Conservation (phyloP, 2,329 filamentous ascomycete genomes). For the Monosporascus sp. region DNA sequence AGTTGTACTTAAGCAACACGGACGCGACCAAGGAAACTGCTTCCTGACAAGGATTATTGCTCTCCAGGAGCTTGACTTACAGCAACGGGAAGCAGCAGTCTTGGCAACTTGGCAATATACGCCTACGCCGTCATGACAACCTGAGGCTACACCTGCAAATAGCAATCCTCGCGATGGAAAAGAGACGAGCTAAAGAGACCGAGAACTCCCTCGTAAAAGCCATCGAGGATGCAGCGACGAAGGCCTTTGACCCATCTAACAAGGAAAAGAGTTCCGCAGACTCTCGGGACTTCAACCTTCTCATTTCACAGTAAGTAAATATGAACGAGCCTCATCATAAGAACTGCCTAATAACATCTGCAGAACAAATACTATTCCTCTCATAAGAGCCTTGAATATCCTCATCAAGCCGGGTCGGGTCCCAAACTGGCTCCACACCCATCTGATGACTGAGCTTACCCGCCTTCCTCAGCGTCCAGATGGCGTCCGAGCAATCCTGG, state of each 20-base stretch:
- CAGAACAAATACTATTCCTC: slow-evolving; percentile 41
- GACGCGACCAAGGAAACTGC: no score
- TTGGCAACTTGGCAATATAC: no score
- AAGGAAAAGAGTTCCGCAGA: slow-evolving; percentile 14
- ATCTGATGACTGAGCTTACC: slow-evolving; percentile 53
- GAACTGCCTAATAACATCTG: slow-evolving; percentile 20
- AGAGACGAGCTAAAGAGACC: slow-evolving; percentile 11
- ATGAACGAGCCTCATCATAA: slow-evolving; percentile 5
- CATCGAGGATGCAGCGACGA: slow-evolving; percentile 35
- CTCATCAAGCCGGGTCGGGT: slow-evolving; percentile 57
- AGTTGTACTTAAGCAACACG: no score
- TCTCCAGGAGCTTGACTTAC: no score
- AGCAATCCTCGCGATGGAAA: slow-evolving; percentile 6
- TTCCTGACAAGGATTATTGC: no score
- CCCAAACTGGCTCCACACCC: slow-evolving; percentile 54
- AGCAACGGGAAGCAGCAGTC: background rate
- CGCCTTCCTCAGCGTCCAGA: slow-evolving; percentile 54
- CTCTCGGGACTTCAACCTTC: slow-evolving; percentile 38
- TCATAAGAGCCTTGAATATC: slow-evolving; percentile 58
- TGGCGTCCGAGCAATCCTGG: slow-evolving; percentile 62
- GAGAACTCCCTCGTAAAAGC: slow-evolving; percentile 29
- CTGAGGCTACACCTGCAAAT: background rate
- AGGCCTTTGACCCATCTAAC: slow-evolving; percentile 41
- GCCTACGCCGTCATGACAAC: background rate
- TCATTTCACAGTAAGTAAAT: slow-evolving; percentile 42